A percentile compares a stretch with the other conserved stretches of the same genome.
These are phyloP conservation scores for Boechera divaricarpa DNA, from an alignment of 345 rosid genomes.

Conservation along the genomic window DNA sequence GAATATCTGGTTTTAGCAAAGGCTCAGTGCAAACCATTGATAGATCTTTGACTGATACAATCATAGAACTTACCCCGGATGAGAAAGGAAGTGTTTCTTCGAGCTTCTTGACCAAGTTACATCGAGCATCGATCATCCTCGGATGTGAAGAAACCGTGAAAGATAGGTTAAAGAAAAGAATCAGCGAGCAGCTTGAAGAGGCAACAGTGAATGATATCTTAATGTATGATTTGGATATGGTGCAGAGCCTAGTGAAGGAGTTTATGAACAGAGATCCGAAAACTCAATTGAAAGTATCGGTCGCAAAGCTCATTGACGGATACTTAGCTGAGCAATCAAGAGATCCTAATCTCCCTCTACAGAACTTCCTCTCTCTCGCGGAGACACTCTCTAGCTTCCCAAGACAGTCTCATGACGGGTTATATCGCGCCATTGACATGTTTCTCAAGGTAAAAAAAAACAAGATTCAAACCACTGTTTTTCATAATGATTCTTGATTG, in stretches of 20 bases:
- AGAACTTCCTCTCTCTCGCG: constrained; percentile 54
- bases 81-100: constrained; percentile 60
- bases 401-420: constrained; percentile 62
- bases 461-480: neutral
- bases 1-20: constrained; percentile 64
- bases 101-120: constrained; percentile 63
- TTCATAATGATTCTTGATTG: neutral
- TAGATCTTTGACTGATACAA: constrained; percentile 55
- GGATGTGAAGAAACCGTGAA: constrained; percentile 58
- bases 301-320: constrained; percentile 63
- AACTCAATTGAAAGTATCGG: constrained; percentile 44
- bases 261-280: constrained; percentile 46
- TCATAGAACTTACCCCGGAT: constrained; percentile 58
- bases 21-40: constrained; percentile 54
- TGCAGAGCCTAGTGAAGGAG: constrained; percentile 58
- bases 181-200: constrained; percentile 63
- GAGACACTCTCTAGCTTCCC: constrained; percentile 56
- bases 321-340: constrained; percentile 73
- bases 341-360: constrained; percentile 52
- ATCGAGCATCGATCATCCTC: constrained; percentile 52
- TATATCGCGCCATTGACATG: constrained; percentile 78
- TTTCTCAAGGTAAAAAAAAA: constrained; percentile 60
- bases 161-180: constrained; percentile 52
- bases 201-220: constrained; percentile 56
- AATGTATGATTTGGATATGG: constrained; percentile 62